Base-by-base conservation (phyloP, 73 alveolate genomes). In the Symbiodinium pilosum region DNA sequence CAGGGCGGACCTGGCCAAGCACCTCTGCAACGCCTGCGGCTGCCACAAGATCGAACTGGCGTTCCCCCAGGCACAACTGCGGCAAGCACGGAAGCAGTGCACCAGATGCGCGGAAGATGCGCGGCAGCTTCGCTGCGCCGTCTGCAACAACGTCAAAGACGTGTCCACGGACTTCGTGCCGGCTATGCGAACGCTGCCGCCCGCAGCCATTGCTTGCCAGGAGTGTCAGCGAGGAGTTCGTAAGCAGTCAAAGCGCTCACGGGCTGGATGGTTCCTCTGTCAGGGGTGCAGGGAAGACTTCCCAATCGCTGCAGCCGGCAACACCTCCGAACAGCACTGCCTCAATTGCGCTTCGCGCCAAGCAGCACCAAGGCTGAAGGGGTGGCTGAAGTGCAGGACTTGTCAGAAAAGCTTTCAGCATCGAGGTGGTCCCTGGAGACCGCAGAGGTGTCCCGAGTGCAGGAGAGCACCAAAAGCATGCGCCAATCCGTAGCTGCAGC, bases 61-160 rank as follows among this genome's bases (percentile, higher is more conserved):
- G 6, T 87, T 87, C 32, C 94, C 94, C 6, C 16, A 64, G 32
- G 68, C 94, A 8, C 94, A 87, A 43, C 68, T 87, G 59, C 11
- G 8, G 21, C 86, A 56, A 43, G 54, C 41, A n/a, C 5, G 43
- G 42, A 64, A 81, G 75, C 93, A 69, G 36, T 85, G 93, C 93
- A 47, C 47, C 16, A 43, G 18, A 32, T 85, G 93, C 81, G 30
- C n/a, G 77, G 20, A 28, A 26, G 36, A 54, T 41, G 24, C 20
- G 28, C 59, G 3, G 43, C n/a, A 16, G 20, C 32, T 87, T 12
- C 12, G 18, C 18, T 86, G 93, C 83, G 16, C 44, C 8, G 14
- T 28, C 6, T 86, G 93, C 93, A 41, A 36, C 71, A 41, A 39
- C 32, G 28, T 11, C 43, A 59, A 59, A 16, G 38, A n/a, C 8